Evolutionary conservation across 345 rosid species (phyloP).

Genomic region (Gossypium raimondii): DNA sequence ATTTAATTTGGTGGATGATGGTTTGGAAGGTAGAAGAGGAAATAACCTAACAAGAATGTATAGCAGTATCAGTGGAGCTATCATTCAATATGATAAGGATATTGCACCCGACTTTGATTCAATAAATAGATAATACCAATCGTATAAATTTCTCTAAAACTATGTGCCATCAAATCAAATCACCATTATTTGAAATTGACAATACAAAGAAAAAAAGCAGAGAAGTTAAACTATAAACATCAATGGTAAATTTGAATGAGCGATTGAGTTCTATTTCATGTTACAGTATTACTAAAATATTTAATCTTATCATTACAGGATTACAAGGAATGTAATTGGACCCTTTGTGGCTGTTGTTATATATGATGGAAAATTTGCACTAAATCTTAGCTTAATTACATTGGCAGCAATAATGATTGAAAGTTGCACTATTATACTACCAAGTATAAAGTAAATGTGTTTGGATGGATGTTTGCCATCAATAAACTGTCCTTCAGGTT

Average conservation of each 20-base stretch:
- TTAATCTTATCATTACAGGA: too few species aligned
- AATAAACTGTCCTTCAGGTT: background rate
- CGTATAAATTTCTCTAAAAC: background rate
- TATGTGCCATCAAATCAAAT: background rate
- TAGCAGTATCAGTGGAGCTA: background rate
- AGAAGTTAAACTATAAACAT: too few species aligned
- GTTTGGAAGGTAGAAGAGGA: constrained; percentile 23
- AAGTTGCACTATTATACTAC: background rate
- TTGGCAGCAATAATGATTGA: constrained; percentile 12
- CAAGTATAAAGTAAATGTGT: background rate
- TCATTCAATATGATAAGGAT: constrained; percentile 5
- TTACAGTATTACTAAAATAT: too few species aligned
- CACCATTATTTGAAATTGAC: background rate
- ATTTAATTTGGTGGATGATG: constrained; percentile 1
- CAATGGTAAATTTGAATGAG: rapidly evolving
- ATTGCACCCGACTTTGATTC: background rate
- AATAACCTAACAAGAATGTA: constrained; percentile 21
- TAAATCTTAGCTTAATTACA: background rate
- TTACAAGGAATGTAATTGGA: background rate
- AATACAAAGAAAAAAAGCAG: background rate
- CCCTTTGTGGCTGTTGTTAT: background rate
- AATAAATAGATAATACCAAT: background rate
- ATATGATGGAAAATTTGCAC: background rate
- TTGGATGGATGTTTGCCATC: background rate
- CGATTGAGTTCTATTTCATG: rapidly evolving